Base-by-base conservation (phyloP, 2,329 filamentous ascomycete genomes). In the Ophiostoma perfectum region DNA sequence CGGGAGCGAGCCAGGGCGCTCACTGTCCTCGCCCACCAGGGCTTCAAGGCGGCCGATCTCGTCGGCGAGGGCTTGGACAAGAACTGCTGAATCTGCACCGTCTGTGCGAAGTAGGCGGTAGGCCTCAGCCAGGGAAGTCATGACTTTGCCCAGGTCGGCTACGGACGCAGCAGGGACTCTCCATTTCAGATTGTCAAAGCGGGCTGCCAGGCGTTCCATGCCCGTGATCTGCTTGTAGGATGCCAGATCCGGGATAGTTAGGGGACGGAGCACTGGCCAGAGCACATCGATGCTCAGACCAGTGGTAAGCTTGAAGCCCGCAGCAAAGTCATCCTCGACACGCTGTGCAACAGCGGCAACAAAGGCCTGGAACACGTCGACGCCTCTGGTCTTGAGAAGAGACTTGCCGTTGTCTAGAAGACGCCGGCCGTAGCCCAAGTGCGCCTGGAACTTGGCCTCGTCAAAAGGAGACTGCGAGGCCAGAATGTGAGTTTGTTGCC, bases 261-360 rank as follows among this genome's bases (percentile, higher is more conserved):
- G 76, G 0, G 93, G 91, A 67, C 90, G 86, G 74, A 96, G 85
- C 1, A 81, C 74, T 58, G 86, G 84, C 94, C 93, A 96, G 5
- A 96, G 82, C 8, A 80, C 77, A 75, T 95, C 90, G 90, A 96
- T 95, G 72, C 87, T 89, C 12, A 93, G 80, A 0, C 92, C 93
- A 2, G 90, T 93, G 0, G 82, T 87, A 14, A 96, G 79, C 68
- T 87, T 87, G 79, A 93, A 93, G 1, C 86, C 88, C 16, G 86
- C 83, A 38, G 85, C 83, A 74, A 96, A 94, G 65, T 83, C 82
- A 52, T 79, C 79, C 60, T 83, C 78, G 2, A 89, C 74, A 5
- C 77, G 80, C 0, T 77, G 74, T 1, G 81, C 72, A 47, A 86
- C 74, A 9, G 75, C 71, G 1, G 74, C 73, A 4, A 81, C 74